phyloP scores from a whole-genome alignment of 192 early-diverging fungal genomes.

The Funneliformis geosporum region DNA sequence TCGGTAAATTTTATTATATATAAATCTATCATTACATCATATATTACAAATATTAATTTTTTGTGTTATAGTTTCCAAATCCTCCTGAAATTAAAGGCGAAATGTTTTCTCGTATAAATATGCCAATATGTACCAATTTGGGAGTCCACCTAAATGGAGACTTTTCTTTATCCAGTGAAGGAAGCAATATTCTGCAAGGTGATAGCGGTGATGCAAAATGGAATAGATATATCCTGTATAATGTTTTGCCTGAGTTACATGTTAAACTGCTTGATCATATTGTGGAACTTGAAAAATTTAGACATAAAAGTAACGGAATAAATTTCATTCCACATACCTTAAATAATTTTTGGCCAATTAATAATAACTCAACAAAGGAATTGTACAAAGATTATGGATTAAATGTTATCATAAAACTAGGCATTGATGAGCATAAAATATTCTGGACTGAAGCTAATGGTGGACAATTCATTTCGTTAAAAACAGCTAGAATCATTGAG shows the following conservation, averaged over 20 bases:
- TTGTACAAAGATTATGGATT: neutral
- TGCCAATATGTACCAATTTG: conserved; percentile 35
- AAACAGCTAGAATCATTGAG: neutral
- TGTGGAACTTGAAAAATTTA: neutral
- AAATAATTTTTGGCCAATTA: conserved; percentile 5
- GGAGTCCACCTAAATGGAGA: conserved; percentile 42
- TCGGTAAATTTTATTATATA: neutral
- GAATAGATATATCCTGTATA: conserved; percentile 9
- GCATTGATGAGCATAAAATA: neutral
- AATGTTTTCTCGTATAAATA: conserved; percentile 39
- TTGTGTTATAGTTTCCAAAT: neutral
- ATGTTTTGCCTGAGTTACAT: conserved; percentile 4
- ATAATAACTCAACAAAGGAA: neutral
- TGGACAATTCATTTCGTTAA: neutral
- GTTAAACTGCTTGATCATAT: neutral
- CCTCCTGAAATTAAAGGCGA: conserved; percentile 16
- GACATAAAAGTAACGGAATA: too few relatives aligned
- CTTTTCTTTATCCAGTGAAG: conserved; percentile 38
- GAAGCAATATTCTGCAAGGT: conserved; percentile 25
- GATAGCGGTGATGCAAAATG: neutral
- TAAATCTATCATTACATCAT: too few relatives aligned
- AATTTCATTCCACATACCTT: neutral
- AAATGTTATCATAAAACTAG: neutral
- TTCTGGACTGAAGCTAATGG: conserved; percentile 1
- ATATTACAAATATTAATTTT: neutral